A percentile compares a stretch with the other conserved stretches of the same genome.
These are phyloP conservation scores for Nasturtium officinale DNA, from an alignment of 345 rosid genomes.

Conservation along the genomic window DNA sequence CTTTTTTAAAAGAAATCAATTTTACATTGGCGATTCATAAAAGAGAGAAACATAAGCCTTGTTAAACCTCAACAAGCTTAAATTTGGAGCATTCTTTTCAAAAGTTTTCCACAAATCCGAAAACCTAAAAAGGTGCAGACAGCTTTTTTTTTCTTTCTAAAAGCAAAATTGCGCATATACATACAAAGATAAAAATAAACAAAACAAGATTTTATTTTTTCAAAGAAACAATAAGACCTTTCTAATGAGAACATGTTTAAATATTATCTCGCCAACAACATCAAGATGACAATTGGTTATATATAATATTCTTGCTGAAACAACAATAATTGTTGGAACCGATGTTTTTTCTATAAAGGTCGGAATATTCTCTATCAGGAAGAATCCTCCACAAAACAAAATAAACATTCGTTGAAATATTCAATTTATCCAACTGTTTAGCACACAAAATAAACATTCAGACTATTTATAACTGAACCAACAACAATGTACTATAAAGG, in stretches of 20 bases:
- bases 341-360: neutral
- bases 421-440: neutral
- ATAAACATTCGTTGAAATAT: neutral
- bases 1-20: no score
- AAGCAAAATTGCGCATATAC: no score
- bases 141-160: no score
- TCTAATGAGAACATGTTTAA: neutral
- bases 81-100: no score
- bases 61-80: no score
- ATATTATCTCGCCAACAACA: neutral
- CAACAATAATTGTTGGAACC: slow-evolving; percentile 8
- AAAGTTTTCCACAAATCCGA: no score
- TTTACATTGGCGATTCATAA: no score
- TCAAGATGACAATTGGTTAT: neutral
- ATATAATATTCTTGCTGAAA: neutral
- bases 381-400: neutral
- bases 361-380: neutral
- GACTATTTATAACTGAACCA: neutral
- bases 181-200: no score
- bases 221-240: no score
- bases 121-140: no score
- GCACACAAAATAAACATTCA: neutral
- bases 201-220: no score
- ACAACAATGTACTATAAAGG: neutral
- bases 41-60: no score